Conservation (phyloP, 2,329 filamentous ascomycete species). For the Ophiostoma tasmaniense region DNA sequence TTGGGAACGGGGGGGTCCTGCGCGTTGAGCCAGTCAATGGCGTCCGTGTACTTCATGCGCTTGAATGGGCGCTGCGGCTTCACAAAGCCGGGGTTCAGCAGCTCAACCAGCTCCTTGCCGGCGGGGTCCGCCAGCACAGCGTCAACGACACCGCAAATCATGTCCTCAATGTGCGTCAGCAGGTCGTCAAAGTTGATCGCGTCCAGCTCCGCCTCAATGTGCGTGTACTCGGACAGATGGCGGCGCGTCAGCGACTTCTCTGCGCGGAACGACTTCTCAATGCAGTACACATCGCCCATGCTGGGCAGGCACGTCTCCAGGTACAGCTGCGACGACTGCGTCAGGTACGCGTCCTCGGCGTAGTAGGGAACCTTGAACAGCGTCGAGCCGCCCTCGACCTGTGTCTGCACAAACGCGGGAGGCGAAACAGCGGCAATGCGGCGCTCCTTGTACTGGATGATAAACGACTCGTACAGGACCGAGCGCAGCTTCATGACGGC, state of each 20-base stretch:
- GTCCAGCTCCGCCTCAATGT: constrained; percentile 93
- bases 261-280: constrained; percentile 97
- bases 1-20: constrained; percentile 74
- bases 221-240: constrained; percentile 88
- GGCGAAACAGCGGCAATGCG: constrained; percentile 76
- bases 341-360: constrained; percentile 79
- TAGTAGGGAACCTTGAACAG: constrained; percentile 65
- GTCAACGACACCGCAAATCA: constrained; percentile 81
- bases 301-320: constrained; percentile 89
- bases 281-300: constrained; percentile 92
- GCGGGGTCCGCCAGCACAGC: constrained; percentile 64
- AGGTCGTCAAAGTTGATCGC: constrained; percentile 91
- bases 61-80: constrained; percentile 77
- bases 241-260: constrained; percentile 93
- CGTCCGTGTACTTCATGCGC: constrained; percentile 91
- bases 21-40: constrained; percentile 86
- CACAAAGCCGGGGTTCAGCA: constrained; percentile 85
- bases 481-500: constrained; percentile 81
- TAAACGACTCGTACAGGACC: constrained; percentile 72
- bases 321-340: constrained; percentile 94
- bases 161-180: constrained; percentile 73
- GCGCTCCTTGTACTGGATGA: constrained; percentile 66
- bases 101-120: constrained; percentile 64
- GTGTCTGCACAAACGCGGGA: constrained; percentile 86
- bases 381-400: constrained; percentile 86